Evolutionary conservation across 768 basidiomycete genomes (phyloP).

Genomic region (Suillus variegatus): DNA sequence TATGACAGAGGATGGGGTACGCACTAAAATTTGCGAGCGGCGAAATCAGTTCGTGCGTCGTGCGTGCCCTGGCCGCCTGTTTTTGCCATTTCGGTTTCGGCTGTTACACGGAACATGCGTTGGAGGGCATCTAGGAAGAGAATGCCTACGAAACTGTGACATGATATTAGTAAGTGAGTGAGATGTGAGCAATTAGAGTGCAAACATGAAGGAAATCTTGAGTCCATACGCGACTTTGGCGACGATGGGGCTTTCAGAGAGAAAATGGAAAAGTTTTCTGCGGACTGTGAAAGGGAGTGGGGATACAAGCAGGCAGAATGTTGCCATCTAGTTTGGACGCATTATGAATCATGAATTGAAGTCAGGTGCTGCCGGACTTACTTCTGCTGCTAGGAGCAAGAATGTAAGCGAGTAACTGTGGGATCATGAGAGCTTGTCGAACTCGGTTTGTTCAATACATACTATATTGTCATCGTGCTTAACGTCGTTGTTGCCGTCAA

Average conservation of each 20-base stretch:
- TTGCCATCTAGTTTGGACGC: conserved; percentile 57
- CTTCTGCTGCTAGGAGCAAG: conserved; percentile 77
- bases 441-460: conserved; percentile 17
- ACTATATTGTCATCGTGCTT: conserved; percentile 51
- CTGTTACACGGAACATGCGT: conserved; percentile 82
- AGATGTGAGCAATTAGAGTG: conserved; percentile 7
- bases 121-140: conserved; percentile 92
- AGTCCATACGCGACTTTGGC: conserved; percentile 89
- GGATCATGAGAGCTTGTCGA: background rate
- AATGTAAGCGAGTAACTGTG: conserved; percentile 79
- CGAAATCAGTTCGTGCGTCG: conserved; percentile 74
- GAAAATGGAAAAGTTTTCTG: conserved; percentile 70
- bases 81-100: conserved; percentile 72
- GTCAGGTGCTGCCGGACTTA: conserved; percentile 20
- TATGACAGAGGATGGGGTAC: conserved; percentile 24
- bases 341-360: background rate
- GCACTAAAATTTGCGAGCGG: conserved; percentile 93
- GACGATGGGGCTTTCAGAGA: conserved; percentile 66
- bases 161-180: background rate
- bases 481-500: background rate
- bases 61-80: conserved; percentile 45
- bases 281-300: conserved; percentile 80
- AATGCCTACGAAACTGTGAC: conserved; percentile 74
- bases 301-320: conserved; percentile 81
- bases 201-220: conserved; percentile 93